These are phyloP conservation scores for Sistotremastrum niveocremeum DNA, from an alignment of 768 basidiomycete species.

Conservation along the genomic window DNA sequence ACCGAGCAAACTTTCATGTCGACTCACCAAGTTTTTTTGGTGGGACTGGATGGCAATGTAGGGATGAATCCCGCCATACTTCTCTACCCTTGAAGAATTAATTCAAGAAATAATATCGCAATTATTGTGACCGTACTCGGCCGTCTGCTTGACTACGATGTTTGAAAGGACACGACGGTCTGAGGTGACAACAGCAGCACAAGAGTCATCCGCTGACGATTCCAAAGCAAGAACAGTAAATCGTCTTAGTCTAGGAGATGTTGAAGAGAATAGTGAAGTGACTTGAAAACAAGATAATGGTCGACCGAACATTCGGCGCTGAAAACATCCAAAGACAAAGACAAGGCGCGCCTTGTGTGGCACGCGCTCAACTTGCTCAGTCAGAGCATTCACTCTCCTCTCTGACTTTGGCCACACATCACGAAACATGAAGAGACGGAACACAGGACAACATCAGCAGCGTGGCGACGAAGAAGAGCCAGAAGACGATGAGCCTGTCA, in stretches of 20 bases:
- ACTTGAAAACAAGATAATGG: too few species aligned
- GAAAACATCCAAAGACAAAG: too few species aligned
- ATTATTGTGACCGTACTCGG: conserved; percentile 27
- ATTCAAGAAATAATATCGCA: neutral
- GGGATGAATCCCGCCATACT: conserved; percentile 65
- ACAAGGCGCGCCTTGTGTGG: too few species aligned
- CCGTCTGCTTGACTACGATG: conserved; percentile 73
- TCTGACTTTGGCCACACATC: too few species aligned
- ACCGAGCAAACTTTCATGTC: neutral
- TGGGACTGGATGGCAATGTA: conserved; percentile 67
- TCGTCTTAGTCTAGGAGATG: neutral
- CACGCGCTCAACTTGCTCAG: too few species aligned
- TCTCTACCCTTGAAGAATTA: neutral
- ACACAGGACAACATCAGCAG: too few species aligned
- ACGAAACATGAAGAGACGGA: too few species aligned
- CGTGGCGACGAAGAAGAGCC: too few species aligned
- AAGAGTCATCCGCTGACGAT: conserved; percentile 89
- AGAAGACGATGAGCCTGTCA: too few species aligned
- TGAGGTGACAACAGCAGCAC: conserved; percentile 74
- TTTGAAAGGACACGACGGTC: conserved; percentile 62
- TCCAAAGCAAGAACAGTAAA: conserved; percentile 71
- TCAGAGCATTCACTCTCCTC: too few species aligned
- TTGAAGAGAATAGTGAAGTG: neutral
- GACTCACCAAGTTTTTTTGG: conserved; percentile 57
- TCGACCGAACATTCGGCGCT: too few species aligned